Evolutionary conservation across 1,139 yeast genomes (phyloP).

Genomic region (Chernovozyma sophiae-reginae): DNA sequence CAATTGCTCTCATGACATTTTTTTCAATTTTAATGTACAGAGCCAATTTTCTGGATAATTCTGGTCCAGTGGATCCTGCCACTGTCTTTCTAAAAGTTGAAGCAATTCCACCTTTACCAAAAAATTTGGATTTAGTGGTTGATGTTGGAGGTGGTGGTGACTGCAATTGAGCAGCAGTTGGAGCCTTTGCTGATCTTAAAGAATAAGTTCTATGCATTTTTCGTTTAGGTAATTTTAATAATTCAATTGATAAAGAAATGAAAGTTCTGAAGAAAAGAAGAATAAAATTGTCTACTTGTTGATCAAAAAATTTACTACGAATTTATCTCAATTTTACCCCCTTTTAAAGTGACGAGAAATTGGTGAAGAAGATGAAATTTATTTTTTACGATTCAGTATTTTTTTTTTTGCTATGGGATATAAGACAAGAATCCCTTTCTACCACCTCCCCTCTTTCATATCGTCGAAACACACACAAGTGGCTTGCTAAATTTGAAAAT

Average conservation of each 20-base stretch:
- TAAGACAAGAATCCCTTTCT: neutral
- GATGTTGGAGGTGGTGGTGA: slow-evolving; percentile 94
- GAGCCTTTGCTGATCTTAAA: slow-evolving; percentile 90
- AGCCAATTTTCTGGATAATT: slow-evolving; percentile 84
- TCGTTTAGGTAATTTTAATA: neutral
- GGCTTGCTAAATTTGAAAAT: neutral
- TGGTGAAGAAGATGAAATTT: no score
- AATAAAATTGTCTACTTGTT: no score
- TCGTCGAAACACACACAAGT: neutral
- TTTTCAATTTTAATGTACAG: slow-evolving; percentile 94
- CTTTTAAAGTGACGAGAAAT: neutral
- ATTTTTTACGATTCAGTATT: no score
- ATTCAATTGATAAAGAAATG: neutral
- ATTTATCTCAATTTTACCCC: neutral
- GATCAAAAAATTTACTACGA: no score
- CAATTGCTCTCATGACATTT: slow-evolving; percentile 91
- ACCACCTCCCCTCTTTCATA: neutral
- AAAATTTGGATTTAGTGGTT: slow-evolving; percentile 79
- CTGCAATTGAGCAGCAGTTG: slow-evolving; percentile 93
- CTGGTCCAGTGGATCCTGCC: slow-evolving; percentile 95
- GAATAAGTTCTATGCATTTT: slow-evolving; percentile 97
- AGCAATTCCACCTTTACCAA: slow-evolving; percentile 85
- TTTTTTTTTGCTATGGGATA: no score
- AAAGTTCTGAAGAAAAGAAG: no score
- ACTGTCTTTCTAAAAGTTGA: slow-evolving; percentile 79